Evolutionary conservation across 2,329 filamentous ascomycete genomes (phyloP).

Genomic region (Aspergillus ibericus): DNA sequence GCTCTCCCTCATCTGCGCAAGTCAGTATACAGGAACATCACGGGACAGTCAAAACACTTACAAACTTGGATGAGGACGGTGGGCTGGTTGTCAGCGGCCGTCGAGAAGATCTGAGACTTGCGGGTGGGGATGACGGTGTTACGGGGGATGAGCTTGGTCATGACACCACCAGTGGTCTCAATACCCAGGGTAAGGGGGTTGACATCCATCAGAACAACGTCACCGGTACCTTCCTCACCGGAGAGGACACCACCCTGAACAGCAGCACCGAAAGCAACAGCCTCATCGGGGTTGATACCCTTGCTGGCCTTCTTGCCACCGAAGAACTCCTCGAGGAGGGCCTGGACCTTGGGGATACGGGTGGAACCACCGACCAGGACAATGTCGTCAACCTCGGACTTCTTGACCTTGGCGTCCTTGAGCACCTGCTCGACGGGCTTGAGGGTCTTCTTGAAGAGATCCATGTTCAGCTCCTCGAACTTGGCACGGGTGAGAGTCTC

Average conservation of each 20-base stretch:
- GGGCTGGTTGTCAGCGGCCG: slow-evolving; percentile 93
- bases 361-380: slow-evolving; percentile 98
- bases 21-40: slow-evolving; percentile 18
- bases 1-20: slow-evolving; percentile 71
- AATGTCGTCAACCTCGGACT: slow-evolving; percentile 91
- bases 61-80: slow-evolving; percentile 92
- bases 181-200: slow-evolving; percentile 96
- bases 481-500: slow-evolving; percentile 98
- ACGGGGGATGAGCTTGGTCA: slow-evolving; percentile 94
- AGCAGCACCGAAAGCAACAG: slow-evolving; percentile 95
- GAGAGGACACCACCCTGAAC: slow-evolving; percentile 95
- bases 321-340: slow-evolving; percentile 95
- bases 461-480: slow-evolving; percentile 98
- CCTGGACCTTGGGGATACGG: slow-evolving; percentile 97
- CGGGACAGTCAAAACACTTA: slow-evolving; percentile 28
- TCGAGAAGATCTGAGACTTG: slow-evolving; percentile 98
- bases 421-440: slow-evolving; percentile 99
- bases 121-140: slow-evolving; percentile 93
- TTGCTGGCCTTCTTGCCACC: slow-evolving; percentile 95
- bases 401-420: slow-evolving; percentile 97
- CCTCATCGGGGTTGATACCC: slow-evolving; percentile 99
- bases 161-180: slow-evolving; percentile 94
- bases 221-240: slow-evolving; percentile 77
- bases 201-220: slow-evolving; percentile 92
- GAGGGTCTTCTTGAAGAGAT: slow-evolving; percentile 98